Evolutionary conservation across 2,329 filamentous ascomycete genomes (phyloP).

Genomic region (Fusarium sp.): DNA sequence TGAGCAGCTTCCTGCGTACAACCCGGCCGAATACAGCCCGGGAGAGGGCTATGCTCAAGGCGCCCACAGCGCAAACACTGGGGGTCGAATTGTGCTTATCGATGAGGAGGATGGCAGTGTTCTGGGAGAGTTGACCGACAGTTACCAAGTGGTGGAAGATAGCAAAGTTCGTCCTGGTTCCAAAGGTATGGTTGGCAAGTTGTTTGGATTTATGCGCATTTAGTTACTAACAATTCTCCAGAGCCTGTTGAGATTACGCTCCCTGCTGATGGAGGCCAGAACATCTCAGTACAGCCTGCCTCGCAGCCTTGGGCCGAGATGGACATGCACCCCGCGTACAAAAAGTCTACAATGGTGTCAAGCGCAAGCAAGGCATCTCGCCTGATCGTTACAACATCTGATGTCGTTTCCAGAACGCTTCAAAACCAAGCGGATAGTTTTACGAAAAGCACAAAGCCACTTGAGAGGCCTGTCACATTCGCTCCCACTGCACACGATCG

Average conservation of each 20-base stretch:
- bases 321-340: constrained; percentile 89
- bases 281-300: constrained; percentile 72
- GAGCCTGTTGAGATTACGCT: constrained; percentile 84
- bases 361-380: constrained; percentile 89
- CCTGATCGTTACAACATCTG: constrained; percentile 87
- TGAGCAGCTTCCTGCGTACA: constrained; percentile 71
- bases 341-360: constrained; percentile 84
- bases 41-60: constrained; percentile 80
- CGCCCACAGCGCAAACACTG: constrained; percentile 60
- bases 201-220: not conserved
- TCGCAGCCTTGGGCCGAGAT: constrained; percentile 77
- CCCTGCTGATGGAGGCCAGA: constrained; percentile 70
- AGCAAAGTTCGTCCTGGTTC: constrained; percentile 81
- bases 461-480: constrained; percentile 85
- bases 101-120: constrained; percentile 97
- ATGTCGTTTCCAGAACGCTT: constrained; percentile 79
- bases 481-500: constrained; percentile 83
- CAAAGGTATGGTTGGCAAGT: constrained; percentile 71
- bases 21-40: constrained; percentile 80
- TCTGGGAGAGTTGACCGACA: constrained; percentile 87
- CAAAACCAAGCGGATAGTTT: constrained; percentile 82
- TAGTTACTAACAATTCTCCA: constrained; percentile 21
- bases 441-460: constrained; percentile 80
- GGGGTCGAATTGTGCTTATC: constrained; percentile 86
- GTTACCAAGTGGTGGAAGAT: constrained; percentile 82